Conservation (phyloP, 2,329 filamentous ascomycete species). For the Furcasterigmium furcatum region DNA sequence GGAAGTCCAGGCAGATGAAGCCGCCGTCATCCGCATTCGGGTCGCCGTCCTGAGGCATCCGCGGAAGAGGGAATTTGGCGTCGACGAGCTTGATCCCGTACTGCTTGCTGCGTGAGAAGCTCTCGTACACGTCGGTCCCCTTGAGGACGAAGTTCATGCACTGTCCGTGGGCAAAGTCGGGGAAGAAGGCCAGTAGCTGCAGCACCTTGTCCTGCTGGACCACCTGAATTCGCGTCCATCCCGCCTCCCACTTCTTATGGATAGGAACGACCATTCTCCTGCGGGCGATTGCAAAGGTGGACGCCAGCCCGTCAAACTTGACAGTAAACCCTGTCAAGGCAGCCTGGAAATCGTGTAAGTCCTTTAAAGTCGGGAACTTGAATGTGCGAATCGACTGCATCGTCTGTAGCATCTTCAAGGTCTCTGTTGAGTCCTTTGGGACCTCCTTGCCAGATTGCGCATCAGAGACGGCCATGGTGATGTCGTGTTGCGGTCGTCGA, state of each 20-base stretch:
- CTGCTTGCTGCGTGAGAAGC: constrained; percentile 60
- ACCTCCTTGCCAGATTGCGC: constrained; percentile 60
- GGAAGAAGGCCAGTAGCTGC: constrained; percentile 83
- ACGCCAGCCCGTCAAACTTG: constrained; percentile 68
- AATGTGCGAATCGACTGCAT: constrained; percentile 68
- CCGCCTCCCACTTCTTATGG: constrained; percentile 91
- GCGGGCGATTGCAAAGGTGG: constrained; percentile 76
- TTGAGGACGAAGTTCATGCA: constrained; percentile 89
- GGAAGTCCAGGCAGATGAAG: constrained; percentile 82
- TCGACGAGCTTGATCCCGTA: constrained; percentile 77
- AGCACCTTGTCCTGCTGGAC: constrained; percentile 71
- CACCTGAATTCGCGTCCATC: constrained; percentile 75
- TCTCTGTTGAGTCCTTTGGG: constrained; percentile 59
- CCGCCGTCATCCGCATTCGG: constrained; percentile 57
- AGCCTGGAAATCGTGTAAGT: constrained; percentile 75
- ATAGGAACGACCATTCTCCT: constrained; percentile 88
- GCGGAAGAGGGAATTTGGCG: constrained; percentile 84
- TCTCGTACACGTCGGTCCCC: constrained; percentile 79
- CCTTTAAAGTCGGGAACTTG: constrained; percentile 60
- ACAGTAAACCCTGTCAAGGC: constrained; percentile 80
- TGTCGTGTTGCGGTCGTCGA: constrained; percentile 71
- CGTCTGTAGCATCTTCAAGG: constrained; percentile 55
- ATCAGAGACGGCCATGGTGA: constrained; percentile 73
- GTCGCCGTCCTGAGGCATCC: constrained; percentile 47
- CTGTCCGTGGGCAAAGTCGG: constrained; percentile 80